Conservation (phyloP, 2,329 filamentous ascomycete species). For the Cladosporium sphaerospermum region DNA sequence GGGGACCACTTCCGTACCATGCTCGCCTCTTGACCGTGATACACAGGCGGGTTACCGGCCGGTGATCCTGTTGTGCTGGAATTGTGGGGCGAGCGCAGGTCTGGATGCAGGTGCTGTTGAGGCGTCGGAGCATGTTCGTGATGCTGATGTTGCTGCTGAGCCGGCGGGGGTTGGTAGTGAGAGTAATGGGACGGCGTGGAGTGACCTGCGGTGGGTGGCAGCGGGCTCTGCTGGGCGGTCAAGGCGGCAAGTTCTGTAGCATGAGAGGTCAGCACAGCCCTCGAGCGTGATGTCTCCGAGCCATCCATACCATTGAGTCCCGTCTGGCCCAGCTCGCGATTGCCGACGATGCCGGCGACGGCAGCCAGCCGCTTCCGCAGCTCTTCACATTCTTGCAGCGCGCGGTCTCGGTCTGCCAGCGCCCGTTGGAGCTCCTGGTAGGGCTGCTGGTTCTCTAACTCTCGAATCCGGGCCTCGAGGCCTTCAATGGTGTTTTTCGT, state of each 20-base stretch:
- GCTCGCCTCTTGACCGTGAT: background rate
- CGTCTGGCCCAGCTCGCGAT: constrained; percentile 12
- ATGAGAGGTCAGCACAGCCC: constrained; percentile 23
- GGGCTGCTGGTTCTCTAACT: constrained; percentile 72
- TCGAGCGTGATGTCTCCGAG: constrained; percentile 21
- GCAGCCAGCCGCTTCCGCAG: constrained; percentile 58
- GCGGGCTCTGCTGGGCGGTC: constrained; percentile 39
- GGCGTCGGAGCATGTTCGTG: constrained; percentile 1
- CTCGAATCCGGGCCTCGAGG: constrained; percentile 65
- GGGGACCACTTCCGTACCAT: constrained; percentile 17
- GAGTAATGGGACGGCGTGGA: constrained; percentile 5
- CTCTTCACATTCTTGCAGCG: constrained; percentile 73
- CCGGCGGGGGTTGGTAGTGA: background rate
- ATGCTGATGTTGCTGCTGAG: constrained; percentile 9
- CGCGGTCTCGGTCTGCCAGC: constrained; percentile 60
- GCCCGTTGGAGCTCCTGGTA: constrained; percentile 77
- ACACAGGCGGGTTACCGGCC: background rate
- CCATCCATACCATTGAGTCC: constrained; percentile 27
- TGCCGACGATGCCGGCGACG: constrained; percentile 25
- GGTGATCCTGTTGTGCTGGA: constrained; percentile 4
- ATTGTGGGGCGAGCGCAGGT: constrained; percentile 19
- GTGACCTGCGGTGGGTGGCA: constrained; percentile 25
- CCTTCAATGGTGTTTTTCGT: constrained; percentile 74
- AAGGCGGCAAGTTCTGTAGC: constrained; percentile 41
- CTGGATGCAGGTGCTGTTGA: constrained; percentile 29